Base-by-base conservation (phyloP, 331 rosid genomes). In the Malus hybrid region DNA sequence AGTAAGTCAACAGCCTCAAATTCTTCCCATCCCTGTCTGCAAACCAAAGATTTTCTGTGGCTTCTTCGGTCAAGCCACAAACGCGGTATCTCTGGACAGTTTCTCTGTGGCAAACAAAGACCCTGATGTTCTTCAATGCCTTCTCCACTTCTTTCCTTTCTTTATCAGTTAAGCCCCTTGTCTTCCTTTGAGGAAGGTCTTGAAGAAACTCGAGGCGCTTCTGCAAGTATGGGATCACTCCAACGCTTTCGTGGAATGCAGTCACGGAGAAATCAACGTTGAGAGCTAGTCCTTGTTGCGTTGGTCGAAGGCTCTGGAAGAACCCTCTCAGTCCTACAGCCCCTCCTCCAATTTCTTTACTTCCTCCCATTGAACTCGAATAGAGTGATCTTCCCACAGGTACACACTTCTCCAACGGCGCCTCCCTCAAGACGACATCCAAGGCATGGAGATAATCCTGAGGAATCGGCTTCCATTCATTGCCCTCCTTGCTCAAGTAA, bases 391-490 rank as follows among this genome's bases (percentile, higher is more conserved):
- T 84, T 57, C 97, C 99, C 29, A 89, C 89, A 22, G 96, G 77
- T 36, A 89, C 76, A 69, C 99, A 92, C 68, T 89, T 90, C 93
- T 92, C 97, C 6, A 85, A 86, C 2, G 99, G 90, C 22, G 87
- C 84, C 79, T 95, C 99, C 83, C 99, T 85, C 77, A 95, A 80
- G 72, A 90, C 91, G 10, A 95, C 97, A 87, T 95, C 99, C 83
- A 95, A 82, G 67, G 99, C 97, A 80, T 95, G 99, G 57, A 95
- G 93, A 81, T 92, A 95, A 78, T 95, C 98, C 83, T 95, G 99
- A 44, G 99, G 99, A 72, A 95, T 85, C 32, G 99, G 99, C 74
- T 78, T 75, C 97, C 98, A 89, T 14, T 90, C 91, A 56, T 92
- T 93, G 52, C 87, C 97, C 54, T 88, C 96, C 71, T 88, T 92